Evolutionary conservation across 2,329 filamentous ascomycete genomes (phyloP).

Genomic region (Fusarium sp.): DNA sequence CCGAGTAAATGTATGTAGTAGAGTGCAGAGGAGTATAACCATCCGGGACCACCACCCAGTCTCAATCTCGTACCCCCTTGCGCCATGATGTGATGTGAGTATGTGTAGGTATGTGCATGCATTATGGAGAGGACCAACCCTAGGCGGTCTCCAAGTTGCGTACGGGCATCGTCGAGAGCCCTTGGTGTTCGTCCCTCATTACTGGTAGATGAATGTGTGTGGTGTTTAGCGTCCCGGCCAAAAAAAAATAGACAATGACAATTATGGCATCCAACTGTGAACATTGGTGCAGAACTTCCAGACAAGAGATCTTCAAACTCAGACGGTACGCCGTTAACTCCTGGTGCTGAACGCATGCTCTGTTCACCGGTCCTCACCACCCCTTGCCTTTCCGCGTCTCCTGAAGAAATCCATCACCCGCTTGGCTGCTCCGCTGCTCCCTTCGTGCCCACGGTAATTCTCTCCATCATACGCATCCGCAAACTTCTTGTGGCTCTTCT

Average conservation of each 20-base stretch:
- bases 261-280: constrained; percentile 43
- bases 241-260: constrained; percentile 37
- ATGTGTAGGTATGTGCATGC: constrained; percentile 18
- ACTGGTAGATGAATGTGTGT: constrained; percentile 37
- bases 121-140: constrained; percentile 29
- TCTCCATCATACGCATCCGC: constrained; percentile 87
- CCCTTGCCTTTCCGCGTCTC: constrained; percentile 80
- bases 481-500: constrained; percentile 90
- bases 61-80: constrained; percentile 40
- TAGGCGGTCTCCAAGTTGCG: constrained; percentile 32
- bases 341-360: constrained; percentile 29
- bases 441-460: constrained; percentile 72
- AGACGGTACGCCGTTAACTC: constrained; percentile 39
- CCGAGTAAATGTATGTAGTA: constrained; percentile 38
- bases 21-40: constrained; percentile 36
- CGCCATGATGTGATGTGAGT: constrained; percentile 40
- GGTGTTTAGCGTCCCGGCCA: constrained; percentile 37
- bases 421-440: constrained; percentile 86
- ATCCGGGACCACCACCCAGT: constrained; percentile 36
- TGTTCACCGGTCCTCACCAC: constrained; percentile 62
- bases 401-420: constrained; percentile 99
- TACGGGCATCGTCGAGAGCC: constrained; percentile 35
- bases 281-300: constrained; percentile 36
- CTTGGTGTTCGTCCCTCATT: constrained; percentile 41
- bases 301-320: constrained; percentile 38